phyloP scores from a whole-genome alignment of 805 yeast genomes.

The Spathaspora sp. region DNA sequence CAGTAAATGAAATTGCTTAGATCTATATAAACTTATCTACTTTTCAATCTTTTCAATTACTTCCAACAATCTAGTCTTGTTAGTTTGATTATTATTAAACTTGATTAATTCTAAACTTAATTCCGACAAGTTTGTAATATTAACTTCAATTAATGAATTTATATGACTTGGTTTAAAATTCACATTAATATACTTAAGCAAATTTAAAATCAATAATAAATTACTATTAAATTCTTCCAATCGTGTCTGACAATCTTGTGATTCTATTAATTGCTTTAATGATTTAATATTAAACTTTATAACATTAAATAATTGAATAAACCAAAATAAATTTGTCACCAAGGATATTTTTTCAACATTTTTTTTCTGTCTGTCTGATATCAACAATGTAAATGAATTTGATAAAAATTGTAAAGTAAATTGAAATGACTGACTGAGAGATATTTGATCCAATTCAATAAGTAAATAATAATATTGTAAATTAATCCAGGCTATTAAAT shows the following conservation, averaged over 20 bases:
- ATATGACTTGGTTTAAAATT: neutral
- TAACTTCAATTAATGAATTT: neutral
- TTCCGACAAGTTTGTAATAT: neutral
- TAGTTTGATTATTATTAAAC: neutral
- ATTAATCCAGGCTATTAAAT: conserved; percentile 30
- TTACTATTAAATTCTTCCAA: conserved; percentile 27
- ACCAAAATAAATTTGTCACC: conserved; percentile 23
- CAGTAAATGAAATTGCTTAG: neutral
- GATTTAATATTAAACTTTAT: conserved; percentile 25
- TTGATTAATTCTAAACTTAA: conserved; percentile 1
- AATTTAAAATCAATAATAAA: conserved; percentile 29
- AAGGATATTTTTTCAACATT: conserved; percentile 3
- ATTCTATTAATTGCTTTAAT: conserved; percentile 14
- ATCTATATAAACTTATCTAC: neutral
- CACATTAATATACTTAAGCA: conserved; percentile 20
- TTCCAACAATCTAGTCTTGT: neutral
- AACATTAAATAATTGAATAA: conserved; percentile 34
- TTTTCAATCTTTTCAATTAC: neutral
- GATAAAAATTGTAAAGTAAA: conserved; percentile 40
- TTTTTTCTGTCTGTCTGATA: conserved; percentile 14
- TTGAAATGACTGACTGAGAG: conserved; percentile 34
- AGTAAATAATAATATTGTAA: conserved; percentile 36
- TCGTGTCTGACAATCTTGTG: conserved; percentile 4
- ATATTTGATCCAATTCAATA: conserved; percentile 39
- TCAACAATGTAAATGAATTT: conserved; percentile 34